Conservation (phyloP, 495 filamentous ascomycete genomes). For the Bathelium albidoporum region DNA sequence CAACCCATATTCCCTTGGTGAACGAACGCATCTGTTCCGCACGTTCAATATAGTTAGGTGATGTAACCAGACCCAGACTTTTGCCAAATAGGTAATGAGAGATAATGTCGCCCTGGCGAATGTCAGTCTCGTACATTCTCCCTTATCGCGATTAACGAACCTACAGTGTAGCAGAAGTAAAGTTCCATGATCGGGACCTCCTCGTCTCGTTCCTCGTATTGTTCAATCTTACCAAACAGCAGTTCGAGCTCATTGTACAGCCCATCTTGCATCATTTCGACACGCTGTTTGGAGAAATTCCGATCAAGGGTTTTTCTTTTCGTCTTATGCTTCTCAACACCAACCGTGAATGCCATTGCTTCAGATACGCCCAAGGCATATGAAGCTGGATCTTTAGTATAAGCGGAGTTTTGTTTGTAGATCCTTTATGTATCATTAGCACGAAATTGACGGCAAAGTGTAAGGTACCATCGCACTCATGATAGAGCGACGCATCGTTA, state of each 20-base stretch:
- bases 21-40: background rate
- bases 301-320: background rate
- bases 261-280: background rate
- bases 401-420: background rate
- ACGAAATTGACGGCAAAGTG: background rate
- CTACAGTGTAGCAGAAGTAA: background rate
- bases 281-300: background rate
- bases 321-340: background rate
- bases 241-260: background rate
- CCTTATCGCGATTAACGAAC: too few relatives aligned
- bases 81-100: background rate
- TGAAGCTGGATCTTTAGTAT: background rate
- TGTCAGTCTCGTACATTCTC: background rate
- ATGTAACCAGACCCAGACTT: background rate
- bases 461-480: background rate
- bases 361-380: background rate
- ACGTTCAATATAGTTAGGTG: background rate
- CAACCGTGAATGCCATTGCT: background rate
- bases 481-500: slow-evolving; percentile 18
- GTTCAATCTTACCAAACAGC: background rate
- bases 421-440: background rate
- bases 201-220: background rate
- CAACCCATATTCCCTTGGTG: background rate
- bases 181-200: background rate
- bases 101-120: background rate